These are phyloP conservation scores for Nannochloris sp. DNA, from an alignment of 139 green algal species.

Conservation along the genomic window DNA sequence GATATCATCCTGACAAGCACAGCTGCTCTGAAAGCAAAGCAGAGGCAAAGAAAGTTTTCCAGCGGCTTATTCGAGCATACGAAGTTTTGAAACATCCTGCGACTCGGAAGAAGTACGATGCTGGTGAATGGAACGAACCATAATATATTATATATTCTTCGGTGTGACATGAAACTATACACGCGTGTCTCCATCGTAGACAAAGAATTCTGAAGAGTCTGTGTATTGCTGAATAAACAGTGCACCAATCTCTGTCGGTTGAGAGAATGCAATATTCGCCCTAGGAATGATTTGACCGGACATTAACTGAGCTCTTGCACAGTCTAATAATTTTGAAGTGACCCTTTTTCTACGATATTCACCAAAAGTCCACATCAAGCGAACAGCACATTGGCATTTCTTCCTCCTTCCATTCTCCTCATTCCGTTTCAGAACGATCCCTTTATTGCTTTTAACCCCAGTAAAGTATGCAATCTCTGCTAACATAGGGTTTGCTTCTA, in stretches of 20 bases:
- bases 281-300: slow-evolving; percentile 27
- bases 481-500: background rate
- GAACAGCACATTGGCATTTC: slow-evolving; percentile 25
- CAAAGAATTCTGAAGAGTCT: slow-evolving; percentile 11
- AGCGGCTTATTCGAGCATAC: slow-evolving; percentile 49
- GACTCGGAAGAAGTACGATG: slow-evolving; percentile 50
- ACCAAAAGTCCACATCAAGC: slow-evolving; percentile 32
- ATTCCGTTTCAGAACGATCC: slow-evolving; percentile 8
- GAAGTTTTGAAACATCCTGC: slow-evolving; percentile 49
- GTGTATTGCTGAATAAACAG: slow-evolving; percentile 18
- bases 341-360: slow-evolving; percentile 21
- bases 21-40: slow-evolving; percentile 11
- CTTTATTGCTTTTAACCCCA: background rate
- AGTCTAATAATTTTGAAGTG: slow-evolving; percentile 34
- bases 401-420: background rate
- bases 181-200: slow-evolving; percentile 15
- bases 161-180: background rate
- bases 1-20: slow-evolving; percentile 61
- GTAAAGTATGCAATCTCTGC: background rate
- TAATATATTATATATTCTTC: background rate
- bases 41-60: slow-evolving; percentile 42
- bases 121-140: slow-evolving; percentile 6
- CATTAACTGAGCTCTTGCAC: slow-evolving; percentile 23
- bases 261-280: slow-evolving; percentile 31
- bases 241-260: slow-evolving; percentile 21